These are phyloP conservation scores for Furcasterigmium sp. DNA, from an alignment of 2,329 filamentous ascomycete species.

Conservation along the genomic window DNA sequence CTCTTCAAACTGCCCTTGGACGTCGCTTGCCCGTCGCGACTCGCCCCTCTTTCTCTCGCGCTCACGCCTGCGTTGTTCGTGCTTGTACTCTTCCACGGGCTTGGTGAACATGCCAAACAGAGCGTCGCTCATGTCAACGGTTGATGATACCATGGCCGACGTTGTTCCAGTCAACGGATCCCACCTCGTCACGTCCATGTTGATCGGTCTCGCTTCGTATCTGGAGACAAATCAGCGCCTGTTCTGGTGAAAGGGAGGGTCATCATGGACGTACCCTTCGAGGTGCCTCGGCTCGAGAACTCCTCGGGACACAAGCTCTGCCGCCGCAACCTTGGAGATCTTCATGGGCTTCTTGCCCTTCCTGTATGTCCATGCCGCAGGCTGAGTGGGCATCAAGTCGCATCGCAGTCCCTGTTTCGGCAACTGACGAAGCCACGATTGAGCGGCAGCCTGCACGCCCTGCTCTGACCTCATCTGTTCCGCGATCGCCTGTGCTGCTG, in stretches of 20 bases:
- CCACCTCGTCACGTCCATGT: constrained; percentile 22
- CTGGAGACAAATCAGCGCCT: background rate
- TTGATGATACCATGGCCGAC: constrained; percentile 11
- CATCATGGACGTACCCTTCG: background rate
- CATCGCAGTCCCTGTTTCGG: constrained; percentile 3
- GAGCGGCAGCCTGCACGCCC: background rate
- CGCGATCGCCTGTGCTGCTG: constrained; percentile 2
- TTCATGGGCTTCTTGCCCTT: background rate
- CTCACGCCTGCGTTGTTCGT: constrained; percentile 1
- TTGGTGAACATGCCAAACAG: constrained; percentile 9
- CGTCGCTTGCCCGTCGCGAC: too few species aligned
- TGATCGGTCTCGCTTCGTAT: constrained; percentile 14
- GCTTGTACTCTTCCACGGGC: constrained; percentile 4
- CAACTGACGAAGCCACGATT: constrained; percentile 3
- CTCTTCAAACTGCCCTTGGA: too few species aligned
- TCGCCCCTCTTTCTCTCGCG: background rate
- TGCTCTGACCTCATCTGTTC: constrained; percentile 2
- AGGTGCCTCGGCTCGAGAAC: constrained; percentile 1
- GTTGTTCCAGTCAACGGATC: constrained; percentile 19
- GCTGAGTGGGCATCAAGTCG: constrained; percentile 5
- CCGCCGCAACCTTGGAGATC: constrained; percentile 3
- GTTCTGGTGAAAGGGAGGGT: background rate
- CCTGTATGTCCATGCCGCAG: constrained; percentile 4
- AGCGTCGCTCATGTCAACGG: constrained; percentile 5
- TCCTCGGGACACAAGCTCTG: background rate